Conservation (phyloP, 73 alveolate species). For the Paramecium biaurelia region DNA sequence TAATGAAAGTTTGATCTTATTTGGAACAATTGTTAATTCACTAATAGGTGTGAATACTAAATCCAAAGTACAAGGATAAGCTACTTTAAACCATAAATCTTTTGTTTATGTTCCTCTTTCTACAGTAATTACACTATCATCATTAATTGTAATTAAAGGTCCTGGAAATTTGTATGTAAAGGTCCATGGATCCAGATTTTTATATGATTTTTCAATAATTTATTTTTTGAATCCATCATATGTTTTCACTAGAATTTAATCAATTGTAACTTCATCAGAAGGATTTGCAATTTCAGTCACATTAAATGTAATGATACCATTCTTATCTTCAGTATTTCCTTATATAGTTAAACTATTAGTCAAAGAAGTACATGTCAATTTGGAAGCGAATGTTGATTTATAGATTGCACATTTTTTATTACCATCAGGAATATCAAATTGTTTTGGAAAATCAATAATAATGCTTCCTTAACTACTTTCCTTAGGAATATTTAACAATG, state of each 20-base stretch:
- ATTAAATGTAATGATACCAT: slow-evolving; percentile 48
- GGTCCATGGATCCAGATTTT: slow-evolving; percentile 62
- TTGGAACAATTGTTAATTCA: slow-evolving; percentile 64
- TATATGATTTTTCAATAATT: slow-evolving; percentile 50
- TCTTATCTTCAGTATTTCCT: slow-evolving; percentile 38
- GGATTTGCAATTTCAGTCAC: slow-evolving; percentile 62
- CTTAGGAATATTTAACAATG: slow-evolving; percentile 55
- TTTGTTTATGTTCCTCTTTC: slow-evolving; percentile 66
- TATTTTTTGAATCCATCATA: slow-evolving; percentile 66
- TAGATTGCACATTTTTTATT: neutral
- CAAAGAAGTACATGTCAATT: neutral
- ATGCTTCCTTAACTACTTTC: slow-evolving; percentile 40
- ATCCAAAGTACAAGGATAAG: slow-evolving; percentile 71
- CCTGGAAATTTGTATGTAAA: slow-evolving; percentile 63
- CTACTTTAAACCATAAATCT: slow-evolving; percentile 49
- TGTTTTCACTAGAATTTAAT: slow-evolving; percentile 53
- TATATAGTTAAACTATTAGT: slow-evolving; percentile 25
- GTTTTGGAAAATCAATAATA: slow-evolving; percentile 62
- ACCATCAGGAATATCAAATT: slow-evolving; percentile 65
- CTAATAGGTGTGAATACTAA: slow-evolving; percentile 48
- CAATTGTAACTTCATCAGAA: slow-evolving; percentile 53
- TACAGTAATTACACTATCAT: slow-evolving; percentile 46
- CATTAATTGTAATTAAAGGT: slow-evolving; percentile 63
- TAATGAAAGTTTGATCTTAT: neutral
- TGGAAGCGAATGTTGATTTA: neutral